Percentiles rank a stretch among this genome's conserved stretches.
Conservation (phyloP, 768 basidiomycete species). For the Termitomyces sp. region DNA sequence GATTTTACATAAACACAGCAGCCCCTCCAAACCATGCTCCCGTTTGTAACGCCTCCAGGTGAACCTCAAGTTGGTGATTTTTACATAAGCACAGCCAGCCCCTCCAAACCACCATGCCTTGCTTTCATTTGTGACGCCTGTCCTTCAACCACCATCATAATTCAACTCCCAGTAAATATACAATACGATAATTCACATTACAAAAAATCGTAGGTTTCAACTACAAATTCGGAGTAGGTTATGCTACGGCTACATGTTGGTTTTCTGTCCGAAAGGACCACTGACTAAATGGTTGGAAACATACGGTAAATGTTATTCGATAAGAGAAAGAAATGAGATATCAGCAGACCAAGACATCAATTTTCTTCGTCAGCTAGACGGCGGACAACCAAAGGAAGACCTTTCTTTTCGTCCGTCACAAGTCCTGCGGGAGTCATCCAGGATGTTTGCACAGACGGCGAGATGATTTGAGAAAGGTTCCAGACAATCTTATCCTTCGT, state of each 20-base stretch:
- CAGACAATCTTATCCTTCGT: slow-evolving; percentile 37
- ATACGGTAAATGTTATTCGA: neutral
- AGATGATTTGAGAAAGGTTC: slow-evolving; percentile 47
- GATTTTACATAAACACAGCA: too few species aligned
- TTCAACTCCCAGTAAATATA: too few species aligned
- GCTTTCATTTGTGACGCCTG: too few species aligned
- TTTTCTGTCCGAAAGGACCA: too few species aligned
- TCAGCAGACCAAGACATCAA: neutral
- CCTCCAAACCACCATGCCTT: too few species aligned
- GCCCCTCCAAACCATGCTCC: too few species aligned
- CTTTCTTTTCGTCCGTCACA: slow-evolving; percentile 28
- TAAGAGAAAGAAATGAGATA: neutral
- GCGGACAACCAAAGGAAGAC: slow-evolving; percentile 30
- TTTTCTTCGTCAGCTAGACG: slow-evolving; percentile 5
- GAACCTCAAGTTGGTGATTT: too few species aligned
- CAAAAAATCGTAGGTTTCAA: neutral
- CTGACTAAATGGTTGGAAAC: too few species aligned
- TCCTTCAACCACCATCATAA: too few species aligned
- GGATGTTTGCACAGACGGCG: slow-evolving; percentile 31
- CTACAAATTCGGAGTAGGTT: neutral
- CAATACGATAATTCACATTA: too few species aligned
- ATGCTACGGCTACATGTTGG: neutral
- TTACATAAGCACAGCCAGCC: too few species aligned
- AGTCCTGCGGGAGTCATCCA: slow-evolving; percentile 7
- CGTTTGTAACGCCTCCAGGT: too few species aligned